Percentiles rank a stretch among this genome's conserved stretches.
phyloP scores from a whole-genome alignment of 2,329 filamentous ascomycete species.

The Diaporthe humulicola region DNA sequence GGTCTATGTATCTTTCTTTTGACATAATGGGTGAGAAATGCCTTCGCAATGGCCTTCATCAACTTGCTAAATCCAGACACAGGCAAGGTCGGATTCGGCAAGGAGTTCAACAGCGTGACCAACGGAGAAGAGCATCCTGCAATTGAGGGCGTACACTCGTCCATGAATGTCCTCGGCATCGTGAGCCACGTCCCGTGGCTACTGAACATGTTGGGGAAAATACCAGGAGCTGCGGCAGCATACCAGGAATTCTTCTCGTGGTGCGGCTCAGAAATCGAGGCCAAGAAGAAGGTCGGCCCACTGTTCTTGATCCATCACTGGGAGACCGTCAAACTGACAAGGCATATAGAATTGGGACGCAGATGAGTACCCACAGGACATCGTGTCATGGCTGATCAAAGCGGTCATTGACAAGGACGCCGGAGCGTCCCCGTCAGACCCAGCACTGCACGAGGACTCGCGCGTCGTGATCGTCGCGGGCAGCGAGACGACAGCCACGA shows the following conservation, averaged over 20 bases:
- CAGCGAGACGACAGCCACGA: constrained; percentile 40
- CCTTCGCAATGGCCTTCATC: fast-evolving
- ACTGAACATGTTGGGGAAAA: constrained; percentile 46
- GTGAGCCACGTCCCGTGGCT: constrained; percentile 53
- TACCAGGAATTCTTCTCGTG: constrained; percentile 49
- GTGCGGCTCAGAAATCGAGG: constrained; percentile 47
- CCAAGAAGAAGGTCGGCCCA: constrained; percentile 47
- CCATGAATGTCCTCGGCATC: constrained; percentile 51
- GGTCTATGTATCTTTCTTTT: constrained; percentile 46
- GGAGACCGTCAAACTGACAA: not conserved
- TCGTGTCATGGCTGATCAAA: constrained; percentile 56
- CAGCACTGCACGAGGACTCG: constrained; percentile 50
- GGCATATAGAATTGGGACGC: constrained; percentile 41
- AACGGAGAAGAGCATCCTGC: constrained; percentile 47
- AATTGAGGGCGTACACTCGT: constrained; percentile 51
- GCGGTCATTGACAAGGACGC: constrained; percentile 52
- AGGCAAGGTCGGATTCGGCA: constrained; percentile 44
- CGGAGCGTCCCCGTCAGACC: constrained; percentile 49
- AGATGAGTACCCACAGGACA: constrained; percentile 50
- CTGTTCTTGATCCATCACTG: too few relatives aligned
- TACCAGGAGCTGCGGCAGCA: constrained; percentile 47
- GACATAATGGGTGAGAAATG: constrained; percentile 42
- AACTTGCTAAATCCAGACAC: not conserved
- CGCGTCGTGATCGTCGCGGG: constrained; percentile 43
- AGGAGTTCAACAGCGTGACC: constrained; percentile 45